Evolutionary conservation across 495 filamentous ascomycete genomes (phyloP), one percentile per base, ranked within the genome.

Genomic region (Podospora sp.): DNA sequence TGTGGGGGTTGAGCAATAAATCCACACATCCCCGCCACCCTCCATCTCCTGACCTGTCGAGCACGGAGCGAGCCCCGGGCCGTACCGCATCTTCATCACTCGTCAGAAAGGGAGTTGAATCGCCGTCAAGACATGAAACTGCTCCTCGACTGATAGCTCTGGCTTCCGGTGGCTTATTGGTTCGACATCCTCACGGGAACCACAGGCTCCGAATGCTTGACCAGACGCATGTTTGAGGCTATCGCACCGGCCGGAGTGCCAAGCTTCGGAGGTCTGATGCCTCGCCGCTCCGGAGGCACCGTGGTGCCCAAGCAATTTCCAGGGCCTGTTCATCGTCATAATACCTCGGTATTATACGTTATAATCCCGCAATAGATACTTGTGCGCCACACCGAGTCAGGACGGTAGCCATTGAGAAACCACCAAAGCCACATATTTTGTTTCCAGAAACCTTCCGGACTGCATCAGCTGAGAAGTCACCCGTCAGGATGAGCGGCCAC

Each of bases 1-100:
- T 51, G 60, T 49, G 60, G 60, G 60, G 60, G 60, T 60, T 60
- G 26, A 27, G 22, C 21, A 57, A 57, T 57, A 57, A 57, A 57
- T 26, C 22, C 53, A 57, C 53, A 14, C 5, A 27, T 26, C 53
- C 12, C 29, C 8, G 18, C 57, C 7, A 14, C 57, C 26, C n/a
- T 60, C 57, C 57, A 14, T 20, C 26, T 36, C 40, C 40, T 46
- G 12, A 6, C 12, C 2, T 6, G 40, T 46, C 24, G 55, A 58
- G 55, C 25, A 56, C 21, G 52, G 52, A 56, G 25, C 52, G 52
- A 56, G 29, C 14, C 55, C 24, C n/a, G 24, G 55, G 22, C 40
- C 40, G 40, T 14, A 46, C 40, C 40, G 40, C 40, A 14, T 14
- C 40, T 46, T 46, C 12, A 46, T 27, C 18, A 22, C 22, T 22